Evolutionary conservation across 2,329 filamentous ascomycete species (phyloP).

Genomic region (Raffaelea arxii): DNA sequence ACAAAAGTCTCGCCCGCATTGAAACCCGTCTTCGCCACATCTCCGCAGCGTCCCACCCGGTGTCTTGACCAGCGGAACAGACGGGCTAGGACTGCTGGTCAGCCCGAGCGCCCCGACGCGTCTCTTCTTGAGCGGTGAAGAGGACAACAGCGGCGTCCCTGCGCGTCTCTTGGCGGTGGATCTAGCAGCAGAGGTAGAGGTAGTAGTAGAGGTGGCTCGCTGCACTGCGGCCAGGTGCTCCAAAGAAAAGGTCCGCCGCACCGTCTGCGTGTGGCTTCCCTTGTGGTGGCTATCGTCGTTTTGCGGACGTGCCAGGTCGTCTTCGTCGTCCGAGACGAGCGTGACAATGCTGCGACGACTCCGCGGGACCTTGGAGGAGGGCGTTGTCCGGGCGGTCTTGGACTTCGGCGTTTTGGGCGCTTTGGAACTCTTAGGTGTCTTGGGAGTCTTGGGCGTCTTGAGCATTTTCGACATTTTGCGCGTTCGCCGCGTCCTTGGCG

Average conservation of each 20-base stretch:
- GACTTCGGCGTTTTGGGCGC: not conserved
- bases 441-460: too few relatives aligned
- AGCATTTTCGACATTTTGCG: not conserved
- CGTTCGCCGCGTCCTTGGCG: too few relatives aligned
- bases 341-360: slow-evolving; percentile 28
- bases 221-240: too few relatives aligned
- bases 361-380: too few relatives aligned
- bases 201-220: too few relatives aligned
- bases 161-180: slow-evolving; percentile 23
- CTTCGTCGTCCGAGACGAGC: slow-evolving; percentile 25
- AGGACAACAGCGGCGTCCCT: not conserved
- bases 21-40: slow-evolving; percentile 47
- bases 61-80: slow-evolving; percentile 26
- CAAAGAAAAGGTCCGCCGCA: too few relatives aligned
- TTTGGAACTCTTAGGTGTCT: too few relatives aligned
- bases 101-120: not conserved
- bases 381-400: too few relatives aligned
- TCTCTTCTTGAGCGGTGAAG: slow-evolving; percentile 6
- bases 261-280: too few relatives aligned
- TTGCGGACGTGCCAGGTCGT: too few relatives aligned
- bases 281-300: too few relatives aligned
- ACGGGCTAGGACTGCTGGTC: slow-evolving; percentile 13
- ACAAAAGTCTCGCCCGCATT: slow-evolving; percentile 49
- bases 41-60: slow-evolving; percentile 38
- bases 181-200: slow-evolving; percentile 13